Evolutionary conservation across 768 basidiomycete species (phyloP), one percentile per base, ranked within the genome.

Genomic region (Suillus luteus): DNA sequence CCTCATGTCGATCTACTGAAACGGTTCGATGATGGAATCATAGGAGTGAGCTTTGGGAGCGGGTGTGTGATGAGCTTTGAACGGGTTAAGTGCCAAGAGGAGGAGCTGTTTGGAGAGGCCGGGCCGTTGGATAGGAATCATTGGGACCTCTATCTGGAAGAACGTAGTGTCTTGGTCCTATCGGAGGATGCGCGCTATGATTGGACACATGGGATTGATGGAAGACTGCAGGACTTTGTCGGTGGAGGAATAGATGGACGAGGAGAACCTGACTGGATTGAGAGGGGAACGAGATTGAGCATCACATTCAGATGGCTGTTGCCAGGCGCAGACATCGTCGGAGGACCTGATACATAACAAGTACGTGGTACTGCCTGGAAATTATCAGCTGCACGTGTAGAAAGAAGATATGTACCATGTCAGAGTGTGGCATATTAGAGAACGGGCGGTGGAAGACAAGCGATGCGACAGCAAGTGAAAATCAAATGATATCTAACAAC

Each of bases 191-290:
- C 96, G 15, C 84, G 96, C 44, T 97, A 93, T 74, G 74, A 77
- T 3, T 98, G 94, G 93, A 86, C 86, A 10, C 96, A 99, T 75
- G 96, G 92, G 5, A 99, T 99, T 62, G 84, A 86, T 38, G 82
- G 82, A 60, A 77, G 84, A 60, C 77, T 68, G 43, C 79, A 81
- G 44, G 94, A 96, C 72, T 76, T 81, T 61, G 89, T 95, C 71
- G 61, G 63, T 52, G 65, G 69, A 27, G 65, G 63, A 41, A 66
- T 57, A 8, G 70, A 69, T 10, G 69, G 63, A 37, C 72, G 62
- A 17, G 68, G 63, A 5, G 70, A 40, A 27, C 63, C 65, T 40
- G 66, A 68, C 43, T 80, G 84, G 80, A 76, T 90, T 11, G 74
- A 80, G 63, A 79, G 92, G 58, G 81, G 81, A 5, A 73, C 81